These are phyloP conservation scores for Nelumbo lutea DNA, from an alignment of 164 flowering plant genomes.

Conservation along the genomic window DNA sequence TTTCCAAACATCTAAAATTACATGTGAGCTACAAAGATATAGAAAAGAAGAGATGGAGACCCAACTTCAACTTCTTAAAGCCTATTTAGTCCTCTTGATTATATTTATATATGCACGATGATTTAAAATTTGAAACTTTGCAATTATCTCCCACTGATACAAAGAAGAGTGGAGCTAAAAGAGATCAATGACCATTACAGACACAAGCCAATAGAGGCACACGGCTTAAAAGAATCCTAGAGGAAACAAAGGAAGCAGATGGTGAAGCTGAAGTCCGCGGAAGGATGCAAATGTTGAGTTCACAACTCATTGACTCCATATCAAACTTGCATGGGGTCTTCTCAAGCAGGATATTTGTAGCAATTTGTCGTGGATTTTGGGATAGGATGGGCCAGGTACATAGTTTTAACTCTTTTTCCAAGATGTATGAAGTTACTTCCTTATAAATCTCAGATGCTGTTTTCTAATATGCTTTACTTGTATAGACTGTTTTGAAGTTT, in stretches of 20 bases:
- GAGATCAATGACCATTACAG: slow-evolving; percentile 22
- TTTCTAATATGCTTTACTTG: slow-evolving; percentile 32
- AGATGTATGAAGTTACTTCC: slow-evolving; percentile 39
- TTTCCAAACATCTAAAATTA: neutral
- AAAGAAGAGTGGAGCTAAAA: neutral
- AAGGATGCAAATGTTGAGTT: slow-evolving; percentile 66
- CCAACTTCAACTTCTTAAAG: neutral
- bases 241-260: slow-evolving; percentile 82
- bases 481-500: slow-evolving; percentile 41
- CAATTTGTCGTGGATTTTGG: slow-evolving; percentile 83
- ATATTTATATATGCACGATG: neutral
- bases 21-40: neutral
- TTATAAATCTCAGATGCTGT: neutral
- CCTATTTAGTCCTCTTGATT: neutral
- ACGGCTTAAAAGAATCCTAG: slow-evolving; percentile 68
- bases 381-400: slow-evolving; percentile 92
- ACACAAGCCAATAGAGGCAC: slow-evolving; percentile 56
- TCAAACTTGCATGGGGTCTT: slow-evolving; percentile 78
- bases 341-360: slow-evolving; percentile 58
- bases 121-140: no score
- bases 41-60: neutral
- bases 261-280: slow-evolving; percentile 87
- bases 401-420: slow-evolving; percentile 11
- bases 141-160: neutral
- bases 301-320: slow-evolving; percentile 62